Evolutionary conservation across 257 asterid species (phyloP).

Genomic region (Coffea canephora): DNA sequence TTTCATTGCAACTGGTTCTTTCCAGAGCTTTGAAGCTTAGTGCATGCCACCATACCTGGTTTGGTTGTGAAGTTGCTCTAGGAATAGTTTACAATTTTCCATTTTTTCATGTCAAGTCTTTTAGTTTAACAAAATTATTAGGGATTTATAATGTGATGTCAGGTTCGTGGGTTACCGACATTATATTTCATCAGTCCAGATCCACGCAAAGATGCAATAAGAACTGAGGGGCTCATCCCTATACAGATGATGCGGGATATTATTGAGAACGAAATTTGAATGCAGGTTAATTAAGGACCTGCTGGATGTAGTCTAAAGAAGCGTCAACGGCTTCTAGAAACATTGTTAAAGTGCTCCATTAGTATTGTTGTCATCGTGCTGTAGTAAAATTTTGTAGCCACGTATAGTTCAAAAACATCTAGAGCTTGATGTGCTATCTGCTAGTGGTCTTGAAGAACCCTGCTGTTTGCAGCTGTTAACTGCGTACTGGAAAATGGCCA

Average conservation of each 20-base stretch:
- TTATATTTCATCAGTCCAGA: constrained; percentile 90
- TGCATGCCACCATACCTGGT: neutral
- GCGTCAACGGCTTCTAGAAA: neutral
- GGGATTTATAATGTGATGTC: constrained; percentile 20
- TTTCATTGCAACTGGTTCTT: neutral
- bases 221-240: constrained; percentile 97
- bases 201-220: constrained; percentile 78
- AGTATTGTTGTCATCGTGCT: neutral
- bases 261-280: constrained; percentile 75
- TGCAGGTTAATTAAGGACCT: neutral
- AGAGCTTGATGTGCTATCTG: neutral
- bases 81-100: neutral
- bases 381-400: constrained; percentile 2
- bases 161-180: constrained; percentile 95
- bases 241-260: constrained; percentile 87
- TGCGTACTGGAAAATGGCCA: neutral
- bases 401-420: neutral
- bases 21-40: neutral
- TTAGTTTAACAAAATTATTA: neutral
- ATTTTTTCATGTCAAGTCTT: neutral
- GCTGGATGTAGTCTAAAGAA: neutral
- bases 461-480: neutral
- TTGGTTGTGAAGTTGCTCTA: neutral
- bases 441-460: neutral
- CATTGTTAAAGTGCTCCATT: neutral